These are phyloP conservation scores for Trametes polyzona DNA, from an alignment of 1,284 basidiomycete genomes.

Conservation along the genomic window DNA sequence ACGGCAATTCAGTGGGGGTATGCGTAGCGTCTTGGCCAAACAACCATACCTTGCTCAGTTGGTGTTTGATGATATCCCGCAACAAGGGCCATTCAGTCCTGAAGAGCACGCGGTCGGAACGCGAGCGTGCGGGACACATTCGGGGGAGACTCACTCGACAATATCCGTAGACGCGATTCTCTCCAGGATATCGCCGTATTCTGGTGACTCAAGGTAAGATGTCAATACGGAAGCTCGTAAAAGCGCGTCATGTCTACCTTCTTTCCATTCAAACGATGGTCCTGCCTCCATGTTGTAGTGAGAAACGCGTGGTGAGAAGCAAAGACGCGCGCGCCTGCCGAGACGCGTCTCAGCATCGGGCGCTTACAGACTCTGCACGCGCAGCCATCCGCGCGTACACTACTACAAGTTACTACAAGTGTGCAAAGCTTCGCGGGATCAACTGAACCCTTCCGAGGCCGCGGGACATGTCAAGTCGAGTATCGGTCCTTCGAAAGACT, in stretches of 20 bases:
- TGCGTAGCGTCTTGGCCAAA: conserved; percentile 16
- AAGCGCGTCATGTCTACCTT: conserved; percentile 8
- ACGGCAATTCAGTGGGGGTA: conserved; percentile 13
- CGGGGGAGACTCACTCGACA: conserved; percentile 56
- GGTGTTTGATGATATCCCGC: conserved; percentile 73
- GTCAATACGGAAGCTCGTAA: neutral
- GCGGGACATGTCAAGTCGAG: too few relatives aligned
- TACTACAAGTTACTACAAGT: too few relatives aligned
- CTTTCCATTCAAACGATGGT: conserved; percentile 21
- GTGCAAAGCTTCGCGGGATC: too few relatives aligned
- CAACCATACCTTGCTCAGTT: conserved; percentile 59
- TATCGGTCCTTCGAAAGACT: too few relatives aligned
- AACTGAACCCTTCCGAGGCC: too few relatives aligned
- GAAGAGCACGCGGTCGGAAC: conserved; percentile 21
- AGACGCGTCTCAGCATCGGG: too few relatives aligned
- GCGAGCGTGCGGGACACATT: neutral
- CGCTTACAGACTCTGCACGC: too few relatives aligned
- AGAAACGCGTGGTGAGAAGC: neutral
- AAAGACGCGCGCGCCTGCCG: neutral
- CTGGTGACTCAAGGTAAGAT: conserved; percentile 42
- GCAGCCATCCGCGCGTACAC: too few relatives aligned
- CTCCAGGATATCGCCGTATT: conserved; percentile 65
- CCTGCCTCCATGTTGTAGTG: conserved; percentile 1
- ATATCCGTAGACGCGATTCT: conserved; percentile 72
- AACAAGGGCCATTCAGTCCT: conserved; percentile 80